phyloP scores from a whole-genome alignment of 169 alveolate genomes.

The Plasmodium coatneyi region DNA sequence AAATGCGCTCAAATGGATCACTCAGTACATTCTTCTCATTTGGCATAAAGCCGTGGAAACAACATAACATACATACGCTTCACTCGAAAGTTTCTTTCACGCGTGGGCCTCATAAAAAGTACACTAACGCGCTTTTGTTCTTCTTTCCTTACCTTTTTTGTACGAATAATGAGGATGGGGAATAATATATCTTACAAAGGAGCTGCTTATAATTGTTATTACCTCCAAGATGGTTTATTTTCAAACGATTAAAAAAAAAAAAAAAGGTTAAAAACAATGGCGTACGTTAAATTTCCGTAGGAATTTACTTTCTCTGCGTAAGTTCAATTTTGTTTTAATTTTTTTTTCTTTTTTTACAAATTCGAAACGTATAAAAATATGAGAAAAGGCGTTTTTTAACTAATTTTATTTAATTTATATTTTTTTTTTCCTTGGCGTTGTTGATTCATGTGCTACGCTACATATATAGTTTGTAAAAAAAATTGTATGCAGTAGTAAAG shows the following conservation, averaged over 20 bases:
- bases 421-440: neutral
- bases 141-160: neutral
- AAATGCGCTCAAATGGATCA: neutral
- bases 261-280: neutral
- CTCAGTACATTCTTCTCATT: neutral
- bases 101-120: neutral
- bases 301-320: neutral
- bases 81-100: neutral
- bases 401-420: neutral
- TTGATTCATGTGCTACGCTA: neutral
- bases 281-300: neutral
- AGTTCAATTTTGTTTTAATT: neutral
- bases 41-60: neutral
- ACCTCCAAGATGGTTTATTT: neutral
- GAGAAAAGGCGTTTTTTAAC: neutral
- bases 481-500: neutral
- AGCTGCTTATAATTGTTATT: neutral
- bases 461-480: neutral
- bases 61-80: neutral
- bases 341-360: neutral
- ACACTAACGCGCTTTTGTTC: neutral
- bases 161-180: neutral
- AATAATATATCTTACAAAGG: neutral
- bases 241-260: neutral
- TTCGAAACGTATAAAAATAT: neutral